Percentiles rank a stretch among this genome's conserved stretches.
Evolutionary conservation across 106 monocot species (phyloP).

Genomic region (Xerophyta viscosa): DNA sequence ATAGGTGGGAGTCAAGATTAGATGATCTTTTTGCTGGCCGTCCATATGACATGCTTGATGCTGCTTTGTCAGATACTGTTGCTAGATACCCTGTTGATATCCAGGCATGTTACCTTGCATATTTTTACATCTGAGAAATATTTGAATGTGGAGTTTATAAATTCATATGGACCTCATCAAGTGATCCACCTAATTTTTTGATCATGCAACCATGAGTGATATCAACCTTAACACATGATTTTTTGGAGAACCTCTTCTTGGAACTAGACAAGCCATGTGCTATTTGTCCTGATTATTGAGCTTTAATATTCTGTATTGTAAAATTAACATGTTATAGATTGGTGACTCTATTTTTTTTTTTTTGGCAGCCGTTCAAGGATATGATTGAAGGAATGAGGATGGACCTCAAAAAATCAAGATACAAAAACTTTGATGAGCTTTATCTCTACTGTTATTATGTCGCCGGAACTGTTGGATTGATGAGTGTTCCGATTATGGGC

Average conservation of each 20-base stretch:
- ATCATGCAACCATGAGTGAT: no score
- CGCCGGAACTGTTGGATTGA: slow-evolving; percentile 79
- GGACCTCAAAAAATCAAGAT: slow-evolving; percentile 79
- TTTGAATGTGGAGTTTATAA: no score
- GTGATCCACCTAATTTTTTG: no score
- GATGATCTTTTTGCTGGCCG: slow-evolving; percentile 48
- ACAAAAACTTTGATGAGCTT: slow-evolving; percentile 81
- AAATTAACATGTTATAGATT: background rate
- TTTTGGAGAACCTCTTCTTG: no score
- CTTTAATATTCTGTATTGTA: background rate
- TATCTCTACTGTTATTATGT: slow-evolving; percentile 95
- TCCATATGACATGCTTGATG: slow-evolving; percentile 69
- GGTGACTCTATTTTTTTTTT: background rate
- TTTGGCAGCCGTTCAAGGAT: slow-evolving; percentile 80
- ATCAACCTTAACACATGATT: no score
- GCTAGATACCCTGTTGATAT: slow-evolving; percentile 74
- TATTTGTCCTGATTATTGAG: background rate
- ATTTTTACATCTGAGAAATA: no score
- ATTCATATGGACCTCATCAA: no score
- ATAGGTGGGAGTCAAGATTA: slow-evolving; percentile 47
- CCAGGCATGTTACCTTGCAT: slow-evolving; percentile 26
- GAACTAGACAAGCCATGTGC: no score
- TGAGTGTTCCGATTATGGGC: slow-evolving; percentile 92
- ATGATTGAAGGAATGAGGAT: slow-evolving; percentile 91
- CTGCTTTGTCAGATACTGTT: slow-evolving; percentile 50